Evolutionary conservation across 306 rosid species (phyloP), one percentile per base, ranked within the genome.

Genomic region (Quercus dentata): DNA sequence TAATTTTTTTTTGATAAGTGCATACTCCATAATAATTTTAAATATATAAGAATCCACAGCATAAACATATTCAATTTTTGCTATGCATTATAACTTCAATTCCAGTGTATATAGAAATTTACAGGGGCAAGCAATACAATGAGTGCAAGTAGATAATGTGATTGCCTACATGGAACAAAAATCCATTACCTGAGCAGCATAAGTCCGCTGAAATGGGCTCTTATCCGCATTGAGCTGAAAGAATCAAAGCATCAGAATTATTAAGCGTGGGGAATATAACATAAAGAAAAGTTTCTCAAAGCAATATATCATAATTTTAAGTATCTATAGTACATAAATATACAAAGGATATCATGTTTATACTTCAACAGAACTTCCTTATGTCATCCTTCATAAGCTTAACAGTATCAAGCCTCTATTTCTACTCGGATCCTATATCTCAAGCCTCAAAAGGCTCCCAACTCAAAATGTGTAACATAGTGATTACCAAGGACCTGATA

Each of bases 171-270:
- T 38, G 46, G 19, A 10, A 64, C 65, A 78, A 83, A 73, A 27
- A 79, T 74, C 79, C 14, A 80, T 72, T 74, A 96, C 99, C 98
- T 96, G 99, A 85, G 91, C 70, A 35, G 99, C 99, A 86, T 96
- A 96, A 76, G 98, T 93, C 77, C 99, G 91, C 81, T 93, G 99
- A 86, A 93, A 96, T 5, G 99, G 99, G 89, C 99, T 96, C 86
- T 96, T 96, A 54, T 96, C 99, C 8, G 91, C 49, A 83, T 96
- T 96, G 79, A 96, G 97, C 99, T 96, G 98, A 76, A 88, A 85
- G 71, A 41, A 84, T 81, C 73, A 74, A 20, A 23, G 27, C n/a
- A 38, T 33, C 69, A 13, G 84, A 82, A 67, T 75, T 74, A 73
- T 80, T 69, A 80, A 63, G 74, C 0, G 27, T 23, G 6, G 71